These are phyloP conservation scores for Verticillium alfalfae DNA, from an alignment of 2,329 filamentous ascomycete genomes.

Conservation along the genomic window DNA sequence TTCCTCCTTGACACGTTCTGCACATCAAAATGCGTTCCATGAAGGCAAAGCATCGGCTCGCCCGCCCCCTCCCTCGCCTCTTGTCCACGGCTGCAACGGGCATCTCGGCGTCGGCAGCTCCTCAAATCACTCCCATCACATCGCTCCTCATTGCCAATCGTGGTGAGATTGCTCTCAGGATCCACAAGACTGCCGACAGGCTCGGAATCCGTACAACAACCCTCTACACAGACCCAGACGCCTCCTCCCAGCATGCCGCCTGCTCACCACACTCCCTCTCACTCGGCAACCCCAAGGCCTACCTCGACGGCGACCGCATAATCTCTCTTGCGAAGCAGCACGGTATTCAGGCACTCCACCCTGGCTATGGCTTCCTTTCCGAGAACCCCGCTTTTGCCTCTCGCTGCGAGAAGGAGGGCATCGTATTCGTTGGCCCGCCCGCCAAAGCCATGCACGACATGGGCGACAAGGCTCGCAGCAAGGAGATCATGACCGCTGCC, in stretches of 20 bases:
- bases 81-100: conserved; percentile 21
- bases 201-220: conserved; percentile 92
- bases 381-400: conserved; percentile 90
- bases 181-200: conserved; percentile 79
- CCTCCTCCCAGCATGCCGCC: conserved; percentile 79
- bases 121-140: conserved; percentile 47
- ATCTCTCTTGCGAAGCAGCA: conserved; percentile 81
- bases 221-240: conserved; percentile 90
- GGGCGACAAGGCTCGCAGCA: conserved; percentile 89
- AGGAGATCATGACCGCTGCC: conserved; percentile 95
- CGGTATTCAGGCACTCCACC: conserved; percentile 87
- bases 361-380: conserved; percentile 91
- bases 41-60: conserved; percentile 42
- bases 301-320: conserved; percentile 90
- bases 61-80: conserved; percentile 35
- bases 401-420: conserved; percentile 80
- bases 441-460: conserved; percentile 77
- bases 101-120: conserved; percentile 6
- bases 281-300: conserved; percentile 76
- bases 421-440: conserved; percentile 92
- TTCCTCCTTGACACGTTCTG: background rate
- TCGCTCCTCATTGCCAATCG: conserved; percentile 95
- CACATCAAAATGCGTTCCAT: conserved; percentile 47
- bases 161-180: conserved; percentile 92
- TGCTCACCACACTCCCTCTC: conserved; percentile 79